These are phyloP conservation scores for Arthrobotrys musiformis DNA, from an alignment of 2,329 filamentous ascomycete species.

Conservation along the genomic window DNA sequence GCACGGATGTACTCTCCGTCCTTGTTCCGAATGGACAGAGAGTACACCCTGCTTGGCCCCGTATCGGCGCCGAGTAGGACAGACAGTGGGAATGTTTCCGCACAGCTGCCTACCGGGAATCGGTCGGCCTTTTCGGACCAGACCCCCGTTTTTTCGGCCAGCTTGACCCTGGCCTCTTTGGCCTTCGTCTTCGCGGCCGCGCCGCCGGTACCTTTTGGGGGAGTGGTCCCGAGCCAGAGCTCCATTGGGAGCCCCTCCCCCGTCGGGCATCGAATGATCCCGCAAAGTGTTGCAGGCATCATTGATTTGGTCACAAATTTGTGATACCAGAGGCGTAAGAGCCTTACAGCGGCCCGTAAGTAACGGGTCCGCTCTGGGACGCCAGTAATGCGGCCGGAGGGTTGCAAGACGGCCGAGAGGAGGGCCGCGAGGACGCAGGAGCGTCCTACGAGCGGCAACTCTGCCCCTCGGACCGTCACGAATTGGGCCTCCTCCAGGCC, in stretches of 20 bases:
- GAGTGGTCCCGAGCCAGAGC: not conserved
- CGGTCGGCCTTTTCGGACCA: not conserved
- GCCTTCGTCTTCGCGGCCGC: not conserved
- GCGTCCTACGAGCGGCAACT: not conserved
- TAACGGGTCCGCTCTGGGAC: not conserved
- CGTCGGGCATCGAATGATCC: not conserved
- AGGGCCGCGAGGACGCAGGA: not conserved
- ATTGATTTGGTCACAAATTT: not conserved
- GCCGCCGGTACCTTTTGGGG: not conserved
- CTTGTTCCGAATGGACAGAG: not conserved
- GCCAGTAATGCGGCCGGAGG: not conserved
- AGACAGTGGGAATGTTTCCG: conserved; percentile 5
- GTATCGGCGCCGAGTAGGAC: not conserved
- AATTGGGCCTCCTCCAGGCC: not conserved
- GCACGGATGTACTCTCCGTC: not conserved
- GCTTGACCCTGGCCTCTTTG: not conserved
- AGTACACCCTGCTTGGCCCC: not conserved
- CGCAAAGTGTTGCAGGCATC: not conserved
- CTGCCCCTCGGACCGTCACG: not conserved
- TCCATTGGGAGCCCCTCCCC: not conserved
- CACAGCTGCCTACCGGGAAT: not conserved
- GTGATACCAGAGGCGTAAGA: not conserved
- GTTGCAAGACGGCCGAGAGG: not conserved
- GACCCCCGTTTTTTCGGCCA: not conserved
- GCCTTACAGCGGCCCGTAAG: not conserved